phyloP scores from a whole-genome alignment of 164 flowering plant species.

The Chimonanthus salicifolius region DNA sequence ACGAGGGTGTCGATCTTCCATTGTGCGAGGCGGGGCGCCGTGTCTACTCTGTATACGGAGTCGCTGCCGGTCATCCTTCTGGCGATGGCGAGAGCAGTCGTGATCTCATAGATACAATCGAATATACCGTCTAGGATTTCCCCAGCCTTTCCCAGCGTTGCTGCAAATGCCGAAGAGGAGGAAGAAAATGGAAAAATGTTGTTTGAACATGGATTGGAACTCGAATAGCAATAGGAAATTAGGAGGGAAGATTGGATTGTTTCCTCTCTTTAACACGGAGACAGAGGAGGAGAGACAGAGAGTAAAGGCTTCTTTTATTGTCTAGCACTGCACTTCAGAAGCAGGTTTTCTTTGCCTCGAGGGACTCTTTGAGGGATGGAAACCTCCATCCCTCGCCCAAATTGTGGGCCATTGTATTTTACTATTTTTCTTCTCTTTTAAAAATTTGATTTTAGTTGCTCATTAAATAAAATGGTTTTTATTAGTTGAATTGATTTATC shows the following conservation, averaged over 20 bases:
- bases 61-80: constrained; percentile 69
- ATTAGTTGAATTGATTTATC: too few relatives aligned
- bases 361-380: background rate
- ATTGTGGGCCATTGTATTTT: background rate
- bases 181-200: background rate
- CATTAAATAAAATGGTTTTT: too few relatives aligned
- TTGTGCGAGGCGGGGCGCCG: constrained; percentile 89
- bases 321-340: background rate
- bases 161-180: constrained; percentile 18
- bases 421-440: too few relatives aligned
- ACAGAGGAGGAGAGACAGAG: background rate
- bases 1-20: constrained; percentile 83
- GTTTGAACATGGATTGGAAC: constrained; percentile 14
- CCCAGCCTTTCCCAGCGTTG: constrained; percentile 81
- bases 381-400: background rate
- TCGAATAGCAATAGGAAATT: constrained; percentile 17
- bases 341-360: too few relatives aligned
- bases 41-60: constrained; percentile 74
- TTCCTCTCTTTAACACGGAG: background rate
- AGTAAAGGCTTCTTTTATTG: background rate
- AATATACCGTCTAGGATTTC: constrained; percentile 64
- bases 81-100: constrained; percentile 54
- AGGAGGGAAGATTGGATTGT: constrained; percentile 29
- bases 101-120: constrained; percentile 87
- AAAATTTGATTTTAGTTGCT: too few relatives aligned